These are phyloP conservation scores for Trametes villosa DNA, from an alignment of 768 basidiomycete genomes.

Conservation along the genomic window DNA sequence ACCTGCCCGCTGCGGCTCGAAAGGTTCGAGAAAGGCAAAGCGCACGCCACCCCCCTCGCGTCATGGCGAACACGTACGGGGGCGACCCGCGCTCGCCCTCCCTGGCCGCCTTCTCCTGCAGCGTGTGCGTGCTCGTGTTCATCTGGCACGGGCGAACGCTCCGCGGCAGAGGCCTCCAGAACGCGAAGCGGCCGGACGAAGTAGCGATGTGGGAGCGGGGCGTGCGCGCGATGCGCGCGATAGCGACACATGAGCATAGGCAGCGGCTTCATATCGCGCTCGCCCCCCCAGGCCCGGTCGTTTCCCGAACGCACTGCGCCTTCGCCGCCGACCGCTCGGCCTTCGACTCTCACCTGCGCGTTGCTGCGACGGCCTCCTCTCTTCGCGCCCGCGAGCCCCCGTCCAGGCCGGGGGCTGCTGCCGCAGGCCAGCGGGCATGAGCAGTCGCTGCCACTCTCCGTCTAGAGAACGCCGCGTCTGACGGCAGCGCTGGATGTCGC, in stretches of 20 bases:
- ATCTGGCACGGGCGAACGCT: conserved; percentile 12
- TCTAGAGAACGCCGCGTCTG: neutral
- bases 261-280: conserved; percentile 1
- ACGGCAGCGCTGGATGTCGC: neutral
- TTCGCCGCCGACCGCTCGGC: neutral
- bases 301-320: neutral
- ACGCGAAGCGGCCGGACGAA: conserved; percentile 17
- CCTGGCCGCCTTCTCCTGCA: neutral
- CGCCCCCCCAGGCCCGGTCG: conserved; percentile 5
- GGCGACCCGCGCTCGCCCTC: neutral
- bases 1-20: neutral
- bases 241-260: conserved; percentile 13
- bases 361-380: neutral
- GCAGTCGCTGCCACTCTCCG: neutral
- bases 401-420: neutral
- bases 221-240: conserved; percentile 11
- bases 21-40: neutral
- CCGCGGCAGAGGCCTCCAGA: neutral
- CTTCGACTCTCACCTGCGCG: neutral
- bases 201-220: conserved; percentile 15
- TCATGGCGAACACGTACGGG: neutral
- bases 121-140: neutral
- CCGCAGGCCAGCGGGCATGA: neutral
- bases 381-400: neutral
- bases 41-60: neutral